These are phyloP conservation scores for Chamaecrista fasciculata DNA, from an alignment of 306 rosid genomes.

Conservation along the genomic window DNA sequence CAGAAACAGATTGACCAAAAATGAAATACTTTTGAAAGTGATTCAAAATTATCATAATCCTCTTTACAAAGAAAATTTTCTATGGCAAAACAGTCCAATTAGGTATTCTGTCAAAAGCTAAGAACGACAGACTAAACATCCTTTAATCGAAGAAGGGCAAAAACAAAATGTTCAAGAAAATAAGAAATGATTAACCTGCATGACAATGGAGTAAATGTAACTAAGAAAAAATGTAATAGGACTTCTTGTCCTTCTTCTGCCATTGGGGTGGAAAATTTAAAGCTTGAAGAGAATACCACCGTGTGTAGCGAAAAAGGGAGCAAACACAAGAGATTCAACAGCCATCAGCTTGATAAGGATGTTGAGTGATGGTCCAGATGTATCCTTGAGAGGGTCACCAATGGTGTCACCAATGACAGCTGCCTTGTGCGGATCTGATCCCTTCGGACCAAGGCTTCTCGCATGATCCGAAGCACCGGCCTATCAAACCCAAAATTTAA, in stretches of 20 bases:
- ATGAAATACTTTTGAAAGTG: no score
- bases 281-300: conserved; percentile 72
- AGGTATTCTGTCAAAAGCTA: background rate
- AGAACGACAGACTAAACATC: conserved; percentile 9
- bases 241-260: background rate
- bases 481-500: conserved; percentile 25
- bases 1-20: no score
- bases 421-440: conserved; percentile 72
- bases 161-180: background rate
- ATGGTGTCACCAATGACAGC: conserved; percentile 75
- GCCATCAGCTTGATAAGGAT: conserved; percentile 80
- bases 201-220: background rate
- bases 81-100: conserved; percentile 1
- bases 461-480: conserved; percentile 78
- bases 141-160: background rate
- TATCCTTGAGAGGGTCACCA: conserved; percentile 74
- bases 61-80: conserved; percentile 2
- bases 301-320: conserved; percentile 71
- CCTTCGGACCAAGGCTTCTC: conserved; percentile 67
- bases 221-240: background rate
- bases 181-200: background rate
- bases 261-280: background rate
- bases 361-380: conserved; percentile 77
- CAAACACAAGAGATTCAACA: conserved; percentile 69
- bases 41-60: background rate